Conservation (phyloP, 176 grass and related monocot genomes). For the Poa pratensis region DNA sequence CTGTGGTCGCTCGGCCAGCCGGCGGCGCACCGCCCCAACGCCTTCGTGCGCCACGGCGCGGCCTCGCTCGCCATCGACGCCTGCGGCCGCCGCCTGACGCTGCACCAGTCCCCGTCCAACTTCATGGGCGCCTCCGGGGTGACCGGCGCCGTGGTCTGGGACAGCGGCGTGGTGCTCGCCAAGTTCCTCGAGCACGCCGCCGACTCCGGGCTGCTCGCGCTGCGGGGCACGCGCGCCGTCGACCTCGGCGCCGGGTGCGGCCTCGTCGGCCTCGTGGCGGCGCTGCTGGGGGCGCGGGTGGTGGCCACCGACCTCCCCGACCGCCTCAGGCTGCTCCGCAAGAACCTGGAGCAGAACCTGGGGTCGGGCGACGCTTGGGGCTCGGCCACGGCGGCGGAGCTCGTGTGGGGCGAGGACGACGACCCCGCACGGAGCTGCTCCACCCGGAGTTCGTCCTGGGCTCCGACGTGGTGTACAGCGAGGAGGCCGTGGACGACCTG, state of each 20-base stretch:
- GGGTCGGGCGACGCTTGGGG: constrained; percentile 47
- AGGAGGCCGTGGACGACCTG: constrained; percentile 77
- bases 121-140: constrained; percentile 73
- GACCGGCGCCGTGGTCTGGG: constrained; percentile 90
- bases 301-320: constrained; percentile 59
- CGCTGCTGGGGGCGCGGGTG: constrained; percentile 50
- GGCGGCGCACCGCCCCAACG: constrained; percentile 60
- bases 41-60: constrained; percentile 66
- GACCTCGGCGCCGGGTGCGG: constrained; percentile 86
- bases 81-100: constrained; percentile 62
- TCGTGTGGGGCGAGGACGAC: constrained; percentile 77
- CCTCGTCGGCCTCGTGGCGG: constrained; percentile 62
- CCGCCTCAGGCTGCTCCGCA: constrained; percentile 81
- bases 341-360: constrained; percentile 57
- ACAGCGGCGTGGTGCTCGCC: constrained; percentile 81
- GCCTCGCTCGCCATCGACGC: constrained; percentile 65
- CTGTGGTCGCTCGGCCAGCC: constrained; percentile 74
- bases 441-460: constrained; percentile 78
- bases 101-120: constrained; percentile 81
- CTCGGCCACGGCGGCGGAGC: constrained; percentile 54
- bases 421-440: constrained; percentile 47
- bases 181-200: constrained; percentile 92
- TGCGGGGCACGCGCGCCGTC: constrained; percentile 52
- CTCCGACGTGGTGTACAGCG: constrained; percentile 87
- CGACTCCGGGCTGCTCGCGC: constrained; percentile 45